A percentile compares a stretch with the other conserved stretches of the same genome.
Conservation (phyloP, 2,329 filamentous ascomycete species). For the Pseudogymnoascus sp. region DNA sequence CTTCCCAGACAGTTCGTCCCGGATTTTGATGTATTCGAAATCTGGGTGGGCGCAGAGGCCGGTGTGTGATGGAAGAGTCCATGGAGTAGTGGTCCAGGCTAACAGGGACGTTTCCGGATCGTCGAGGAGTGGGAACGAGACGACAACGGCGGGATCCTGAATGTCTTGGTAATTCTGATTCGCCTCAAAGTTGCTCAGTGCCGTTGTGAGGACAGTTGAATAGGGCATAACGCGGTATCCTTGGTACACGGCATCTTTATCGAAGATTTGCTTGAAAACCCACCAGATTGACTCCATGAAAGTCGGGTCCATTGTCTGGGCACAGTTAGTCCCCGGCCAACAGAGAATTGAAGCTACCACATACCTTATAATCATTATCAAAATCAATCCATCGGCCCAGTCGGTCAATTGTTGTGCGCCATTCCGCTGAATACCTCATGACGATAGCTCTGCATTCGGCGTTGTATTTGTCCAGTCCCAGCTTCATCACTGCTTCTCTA, state of each 20-base stretch:
- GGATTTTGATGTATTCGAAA: constrained; percentile 80
- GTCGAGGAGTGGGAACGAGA: constrained; percentile 74
- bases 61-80: constrained; percentile 78
- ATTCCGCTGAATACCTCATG: constrained; percentile 81
- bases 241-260: constrained; percentile 83
- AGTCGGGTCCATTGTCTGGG: constrained; percentile 77
- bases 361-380: constrained; percentile 89
- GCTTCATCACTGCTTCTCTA: constrained; percentile 74
- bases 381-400: constrained; percentile 96
- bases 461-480: constrained; percentile 86
- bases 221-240: constrained; percentile 93
- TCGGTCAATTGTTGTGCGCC: constrained; percentile 79
- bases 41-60: constrained; percentile 70
- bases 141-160: constrained; percentile 81
- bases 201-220: constrained; percentile 81
- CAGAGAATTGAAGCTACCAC: constrained; percentile 8
- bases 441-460: constrained; percentile 86
- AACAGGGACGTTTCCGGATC: constrained; percentile 68
- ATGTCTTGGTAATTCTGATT: constrained; percentile 93
- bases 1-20: constrained; percentile 73
- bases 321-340: neutral
- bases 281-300: constrained; percentile 98
- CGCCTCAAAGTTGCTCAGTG: constrained; percentile 87
- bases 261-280: constrained; percentile 89
- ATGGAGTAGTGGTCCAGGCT: constrained; percentile 84